Base-by-base conservation (phyloP, 208 protist species). In the Cochliopodium minus region DNA sequence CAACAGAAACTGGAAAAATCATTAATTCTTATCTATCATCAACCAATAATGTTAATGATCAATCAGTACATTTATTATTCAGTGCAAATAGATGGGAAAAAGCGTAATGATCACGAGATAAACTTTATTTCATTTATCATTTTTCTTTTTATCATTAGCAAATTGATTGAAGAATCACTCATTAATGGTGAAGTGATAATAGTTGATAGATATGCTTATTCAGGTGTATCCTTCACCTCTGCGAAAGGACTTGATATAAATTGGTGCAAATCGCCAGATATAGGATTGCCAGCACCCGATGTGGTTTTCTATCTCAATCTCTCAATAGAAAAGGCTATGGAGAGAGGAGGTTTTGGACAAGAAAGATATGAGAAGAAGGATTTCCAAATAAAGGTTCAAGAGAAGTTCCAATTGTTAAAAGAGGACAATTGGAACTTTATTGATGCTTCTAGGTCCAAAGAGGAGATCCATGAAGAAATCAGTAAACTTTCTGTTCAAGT, bases 31-130 rank as follows among this genome's bases (percentile, higher is more conserved):
- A 87, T 47, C 59, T 90, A 6, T 30, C 13, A 23, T 72, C 64
- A 10, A 36, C 33, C 7, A 59, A 51, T 2, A 64, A 88, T 13
- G 29, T 84, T 1, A 67, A 74, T 46, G 73, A 82, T 52, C 61
- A 69, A 25, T 69, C 65, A 17, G 36, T 89, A 20, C 84, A 90
- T 58, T 59, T 86, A 26, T 47, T 90, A 25, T 90, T 83, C 49
- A 72, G 78, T 28, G 81, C 77, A 4, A 89, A 90, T 61, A 39
- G 83, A 35, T 89, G 79, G 83, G 81, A 88, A 39, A 59, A 51
- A 32, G 32, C 15, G 70, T 61, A 30, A 20, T 53, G 47, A 15
- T 6, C 17, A 42, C 59, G 49, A 23, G 25, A 59, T 38, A 26
- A 47, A 15, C 23, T 17, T 68, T 5, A 26, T 5, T 67, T 40